Conservation (phyloP, 2,329 filamentous ascomycete species). For the Grosmannia clavigera region DNA sequence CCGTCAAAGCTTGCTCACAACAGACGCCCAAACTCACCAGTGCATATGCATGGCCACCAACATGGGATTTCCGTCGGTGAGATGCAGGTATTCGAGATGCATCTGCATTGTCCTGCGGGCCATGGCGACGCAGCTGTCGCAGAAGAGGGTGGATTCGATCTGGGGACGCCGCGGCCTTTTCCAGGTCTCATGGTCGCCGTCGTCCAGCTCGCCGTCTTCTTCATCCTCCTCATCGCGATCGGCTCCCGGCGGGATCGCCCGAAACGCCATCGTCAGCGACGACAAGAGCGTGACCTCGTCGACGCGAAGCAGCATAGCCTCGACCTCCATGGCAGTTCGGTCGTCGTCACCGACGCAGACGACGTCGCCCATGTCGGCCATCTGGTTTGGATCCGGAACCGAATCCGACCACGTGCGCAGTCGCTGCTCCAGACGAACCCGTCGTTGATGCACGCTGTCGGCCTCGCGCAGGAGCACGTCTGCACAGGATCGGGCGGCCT, state of each 20-base stretch:
- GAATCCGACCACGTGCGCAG: background rate
- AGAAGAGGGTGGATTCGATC: background rate
- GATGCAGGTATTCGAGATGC: constrained; percentile 9
- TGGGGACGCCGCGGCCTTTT: constrained; percentile 1
- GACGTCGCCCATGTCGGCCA: background rate
- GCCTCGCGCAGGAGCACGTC: constrained; percentile 21
- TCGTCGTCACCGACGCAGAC: background rate
- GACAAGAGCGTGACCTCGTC: constrained; percentile 36
- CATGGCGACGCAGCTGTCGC: constrained; percentile 33
- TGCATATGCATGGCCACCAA: constrained; percentile 33
- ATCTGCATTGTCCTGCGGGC: constrained; percentile 36
- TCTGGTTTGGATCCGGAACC: too few species aligned
- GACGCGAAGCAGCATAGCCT: constrained; percentile 27
- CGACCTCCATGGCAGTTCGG: background rate
- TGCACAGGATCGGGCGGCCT: constrained; percentile 26
- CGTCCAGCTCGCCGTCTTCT: background rate
- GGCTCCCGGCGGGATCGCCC: constrained; percentile 26
- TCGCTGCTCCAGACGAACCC: background rate
- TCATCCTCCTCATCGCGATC: constrained; percentile 13
- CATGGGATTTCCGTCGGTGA: constrained; percentile 26
- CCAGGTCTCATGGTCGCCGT: background rate
- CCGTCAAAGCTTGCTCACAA: too few species aligned
- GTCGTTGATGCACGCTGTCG: background rate
- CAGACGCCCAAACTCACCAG: constrained; percentile 28
- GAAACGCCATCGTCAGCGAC: constrained; percentile 38